These are phyloP conservation scores for Phytophthora hibernalis DNA, from an alignment of 352 stramenopile species.

Conservation along the genomic window DNA sequence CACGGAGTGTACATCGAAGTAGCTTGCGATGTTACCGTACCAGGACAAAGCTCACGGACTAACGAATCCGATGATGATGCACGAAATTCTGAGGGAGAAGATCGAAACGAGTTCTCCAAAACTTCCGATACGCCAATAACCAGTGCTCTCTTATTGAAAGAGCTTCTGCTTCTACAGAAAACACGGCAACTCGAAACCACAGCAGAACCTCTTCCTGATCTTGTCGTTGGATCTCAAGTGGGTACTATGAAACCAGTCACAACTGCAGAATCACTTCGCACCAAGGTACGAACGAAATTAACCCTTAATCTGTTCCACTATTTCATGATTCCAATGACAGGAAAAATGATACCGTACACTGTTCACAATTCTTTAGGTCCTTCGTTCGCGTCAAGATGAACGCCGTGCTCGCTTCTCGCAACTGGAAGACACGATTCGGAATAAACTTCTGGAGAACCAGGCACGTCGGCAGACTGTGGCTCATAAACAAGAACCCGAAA, in stretches of 20 bases:
- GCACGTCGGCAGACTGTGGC: neutral
- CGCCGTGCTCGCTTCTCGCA: constrained; percentile 29
- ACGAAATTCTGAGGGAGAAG: constrained; percentile 1
- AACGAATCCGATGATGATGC: neutral
- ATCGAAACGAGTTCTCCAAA: neutral
- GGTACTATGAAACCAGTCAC: constrained; percentile 38
- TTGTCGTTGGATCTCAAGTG: constrained; percentile 47
- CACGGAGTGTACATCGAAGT: constrained; percentile 32
- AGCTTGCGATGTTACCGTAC: constrained; percentile 1
- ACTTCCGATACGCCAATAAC: constrained; percentile 4
- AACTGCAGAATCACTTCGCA: constrained; percentile 47
- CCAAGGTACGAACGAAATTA: constrained; percentile 41
- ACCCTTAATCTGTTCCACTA: neutral
- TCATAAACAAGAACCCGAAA: constrained; percentile 1
- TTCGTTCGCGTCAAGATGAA: constrained; percentile 47
- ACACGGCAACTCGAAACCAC: constrained; percentile 34
- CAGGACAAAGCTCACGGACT: neutral
- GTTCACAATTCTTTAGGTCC: constrained; percentile 29
- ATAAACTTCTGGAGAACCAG: constrained; percentile 17
- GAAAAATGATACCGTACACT: neutral
- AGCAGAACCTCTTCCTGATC: constrained; percentile 36
- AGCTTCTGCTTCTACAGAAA: constrained; percentile 52
- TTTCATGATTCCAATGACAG: neutral
- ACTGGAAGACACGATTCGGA: constrained; percentile 34
- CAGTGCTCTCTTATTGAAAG: constrained; percentile 36